Conservation (phyloP, 495 filamentous ascomycete species). For the Acidiella bohemica region DNA sequence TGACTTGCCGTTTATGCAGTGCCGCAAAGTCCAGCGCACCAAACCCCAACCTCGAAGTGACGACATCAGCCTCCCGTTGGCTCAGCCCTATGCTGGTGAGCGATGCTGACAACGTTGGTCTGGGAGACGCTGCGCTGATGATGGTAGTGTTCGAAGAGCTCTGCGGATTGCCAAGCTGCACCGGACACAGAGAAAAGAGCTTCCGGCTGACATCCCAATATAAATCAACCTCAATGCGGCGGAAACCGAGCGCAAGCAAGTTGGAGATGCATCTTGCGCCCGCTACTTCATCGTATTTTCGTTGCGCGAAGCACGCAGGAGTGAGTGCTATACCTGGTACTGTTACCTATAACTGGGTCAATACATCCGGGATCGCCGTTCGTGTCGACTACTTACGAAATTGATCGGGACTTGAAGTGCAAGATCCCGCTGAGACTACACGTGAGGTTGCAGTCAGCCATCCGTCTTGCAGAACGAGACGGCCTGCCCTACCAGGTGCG, state of each 20-base stretch:
- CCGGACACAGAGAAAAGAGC: constrained; percentile 49
- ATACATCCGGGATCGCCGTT: too few species aligned
- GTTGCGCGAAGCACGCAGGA: constrained; percentile 44
- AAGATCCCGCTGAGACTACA: too few species aligned
- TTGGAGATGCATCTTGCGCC: constrained; percentile 46
- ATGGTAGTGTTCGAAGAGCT: constrained; percentile 9
- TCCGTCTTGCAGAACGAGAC: too few species aligned
- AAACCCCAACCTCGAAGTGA: neutral
- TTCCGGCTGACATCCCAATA: constrained; percentile 46
- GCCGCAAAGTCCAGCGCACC: neutral
- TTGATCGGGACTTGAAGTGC: too few species aligned
- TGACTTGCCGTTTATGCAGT: neutral
- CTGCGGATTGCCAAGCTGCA: constrained; percentile 21
- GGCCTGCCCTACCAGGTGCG: too few species aligned
- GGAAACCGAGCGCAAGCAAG: constrained; percentile 45
- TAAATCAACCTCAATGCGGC: constrained; percentile 45
- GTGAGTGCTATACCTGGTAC: constrained; percentile 40
- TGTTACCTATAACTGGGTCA: too few species aligned
- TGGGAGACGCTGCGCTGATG: neutral
- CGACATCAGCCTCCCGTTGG: constrained; percentile 19
- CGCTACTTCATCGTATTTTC: constrained; percentile 35
- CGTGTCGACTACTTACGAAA: too few species aligned
- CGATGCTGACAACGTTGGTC: neutral
- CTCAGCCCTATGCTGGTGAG: constrained; percentile 14
- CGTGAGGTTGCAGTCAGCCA: too few species aligned